These are phyloP conservation scores for Entamoeba invadens DNA, from an alignment of 208 protist species.

Conservation along the genomic window DNA sequence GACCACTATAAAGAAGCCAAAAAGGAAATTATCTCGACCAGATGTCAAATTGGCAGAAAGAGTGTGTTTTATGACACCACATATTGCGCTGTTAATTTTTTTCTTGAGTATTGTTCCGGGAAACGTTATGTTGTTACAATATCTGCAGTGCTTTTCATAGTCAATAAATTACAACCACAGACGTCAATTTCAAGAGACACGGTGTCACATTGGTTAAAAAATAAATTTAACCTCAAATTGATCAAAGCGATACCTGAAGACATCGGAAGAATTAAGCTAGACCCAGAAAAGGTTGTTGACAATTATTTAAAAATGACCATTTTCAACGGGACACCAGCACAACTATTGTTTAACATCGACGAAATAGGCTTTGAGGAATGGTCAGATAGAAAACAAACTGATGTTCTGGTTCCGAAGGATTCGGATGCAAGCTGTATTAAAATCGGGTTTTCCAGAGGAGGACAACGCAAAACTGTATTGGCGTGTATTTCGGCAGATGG, in stretches of 20 bases:
- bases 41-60: not conserved
- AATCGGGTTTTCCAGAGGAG: not conserved
- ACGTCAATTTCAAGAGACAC: not conserved
- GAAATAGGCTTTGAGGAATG: not conserved
- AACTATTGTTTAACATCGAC: not conserved
- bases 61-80: not conserved
- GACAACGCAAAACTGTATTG: not conserved
- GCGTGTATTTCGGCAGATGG: not conserved
- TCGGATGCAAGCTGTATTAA: not conserved
- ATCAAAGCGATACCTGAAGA: not conserved
- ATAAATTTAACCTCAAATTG: not conserved
- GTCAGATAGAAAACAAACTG: not conserved
- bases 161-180: not conserved
- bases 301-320: not conserved
- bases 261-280: not conserved
- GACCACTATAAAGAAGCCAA: not conserved
- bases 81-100: not conserved
- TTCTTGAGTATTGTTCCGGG: not conserved
- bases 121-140: not conserved
- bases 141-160: not conserved
- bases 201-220: not conserved
- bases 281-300: not conserved
- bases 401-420: not conserved
- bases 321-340: not conserved
- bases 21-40: not conserved